These are phyloP conservation scores for Gastrodia elata DNA, from an alignment of 106 monocot species.

Conservation along the genomic window DNA sequence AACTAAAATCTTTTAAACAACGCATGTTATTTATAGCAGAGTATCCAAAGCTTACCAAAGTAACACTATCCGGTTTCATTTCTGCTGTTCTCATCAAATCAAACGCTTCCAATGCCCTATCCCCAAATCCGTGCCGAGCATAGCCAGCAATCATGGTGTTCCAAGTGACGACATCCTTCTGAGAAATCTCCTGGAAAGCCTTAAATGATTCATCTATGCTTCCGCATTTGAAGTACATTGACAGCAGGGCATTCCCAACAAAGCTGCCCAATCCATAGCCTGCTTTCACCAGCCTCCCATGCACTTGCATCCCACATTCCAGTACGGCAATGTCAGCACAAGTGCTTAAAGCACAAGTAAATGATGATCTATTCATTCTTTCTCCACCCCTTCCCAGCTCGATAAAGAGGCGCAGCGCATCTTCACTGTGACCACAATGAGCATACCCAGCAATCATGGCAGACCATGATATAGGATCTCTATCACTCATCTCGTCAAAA, in stretches of 20 bases:
- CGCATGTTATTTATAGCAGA: too few species aligned
- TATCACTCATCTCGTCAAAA: slow-evolving; percentile 37
- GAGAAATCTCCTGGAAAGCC: slow-evolving; percentile 34
- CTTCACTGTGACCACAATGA: slow-evolving; percentile 45
- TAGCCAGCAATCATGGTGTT: slow-evolving; percentile 71
- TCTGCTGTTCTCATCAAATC: slow-evolving; percentile 33
- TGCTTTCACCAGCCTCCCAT: slow-evolving; percentile 55
- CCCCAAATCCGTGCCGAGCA: slow-evolving; percentile 62
- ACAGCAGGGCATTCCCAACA: slow-evolving; percentile 67
- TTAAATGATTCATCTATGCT: slow-evolving; percentile 49
- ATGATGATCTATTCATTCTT: slow-evolving; percentile 40
- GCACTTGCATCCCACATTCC: slow-evolving; percentile 62
- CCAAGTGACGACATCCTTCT: slow-evolving; percentile 70
- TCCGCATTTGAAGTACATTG: slow-evolving; percentile 71
- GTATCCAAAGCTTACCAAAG: slow-evolving; percentile 45
- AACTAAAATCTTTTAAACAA: too few species aligned
- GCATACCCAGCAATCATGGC: slow-evolving; percentile 64
- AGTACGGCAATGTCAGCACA: slow-evolving; percentile 53
- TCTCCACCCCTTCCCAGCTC: slow-evolving; percentile 41
- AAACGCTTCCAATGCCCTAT: slow-evolving; percentile 46
- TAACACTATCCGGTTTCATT: slow-evolving; percentile 45
- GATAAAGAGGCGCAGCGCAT: slow-evolving; percentile 39
- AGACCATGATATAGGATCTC: slow-evolving; percentile 55
- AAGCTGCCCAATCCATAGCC: slow-evolving; percentile 63
- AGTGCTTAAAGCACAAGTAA: slow-evolving; percentile 55